phyloP scores from a whole-genome alignment of 1,284 basidiomycete species.

The Apiotrichum domesticum region DNA sequence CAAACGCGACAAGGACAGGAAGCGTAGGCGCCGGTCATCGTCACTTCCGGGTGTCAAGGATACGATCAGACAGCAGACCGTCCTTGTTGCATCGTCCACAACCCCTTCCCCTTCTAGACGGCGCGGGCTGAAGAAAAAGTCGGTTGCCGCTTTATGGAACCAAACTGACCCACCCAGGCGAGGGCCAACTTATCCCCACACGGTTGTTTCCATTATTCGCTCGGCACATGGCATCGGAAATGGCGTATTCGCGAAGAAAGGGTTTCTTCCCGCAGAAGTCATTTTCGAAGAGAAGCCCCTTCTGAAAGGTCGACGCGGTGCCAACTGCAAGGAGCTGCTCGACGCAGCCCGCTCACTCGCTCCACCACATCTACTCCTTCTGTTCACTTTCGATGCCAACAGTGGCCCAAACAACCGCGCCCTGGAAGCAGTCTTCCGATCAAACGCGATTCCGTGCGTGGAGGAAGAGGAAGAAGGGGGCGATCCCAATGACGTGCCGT shows the following conservation, averaged over 20 bases:
- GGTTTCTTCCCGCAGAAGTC: not conserved
- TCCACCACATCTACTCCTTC: not conserved
- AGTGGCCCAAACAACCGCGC: not conserved
- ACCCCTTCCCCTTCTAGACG: too few relatives aligned
- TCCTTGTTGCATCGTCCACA: too few relatives aligned
- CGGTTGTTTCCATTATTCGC: not conserved
- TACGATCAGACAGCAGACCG: too few relatives aligned
- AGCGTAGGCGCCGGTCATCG: too few relatives aligned
- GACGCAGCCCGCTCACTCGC: not conserved
- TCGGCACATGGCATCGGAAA: not conserved
- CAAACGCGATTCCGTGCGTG: constrained; percentile 6
- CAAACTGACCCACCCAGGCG: not conserved
- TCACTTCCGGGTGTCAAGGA: too few relatives aligned
- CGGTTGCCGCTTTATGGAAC: not conserved
- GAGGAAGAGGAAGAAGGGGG: not conserved
- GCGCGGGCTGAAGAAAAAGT: too few relatives aligned
- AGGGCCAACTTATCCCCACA: not conserved
- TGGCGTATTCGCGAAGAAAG: not conserved
- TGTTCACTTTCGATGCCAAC: not conserved
- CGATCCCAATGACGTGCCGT: constrained; percentile 1
- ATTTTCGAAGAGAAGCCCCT: not conserved
- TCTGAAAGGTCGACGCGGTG: not conserved
- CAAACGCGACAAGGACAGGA: too few relatives aligned
- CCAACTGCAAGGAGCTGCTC: not conserved
- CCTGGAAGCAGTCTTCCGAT: not conserved